Evolutionary conservation across 352 stramenopile species (phyloP).

Genomic region (Phytopythium kandeliae): DNA sequence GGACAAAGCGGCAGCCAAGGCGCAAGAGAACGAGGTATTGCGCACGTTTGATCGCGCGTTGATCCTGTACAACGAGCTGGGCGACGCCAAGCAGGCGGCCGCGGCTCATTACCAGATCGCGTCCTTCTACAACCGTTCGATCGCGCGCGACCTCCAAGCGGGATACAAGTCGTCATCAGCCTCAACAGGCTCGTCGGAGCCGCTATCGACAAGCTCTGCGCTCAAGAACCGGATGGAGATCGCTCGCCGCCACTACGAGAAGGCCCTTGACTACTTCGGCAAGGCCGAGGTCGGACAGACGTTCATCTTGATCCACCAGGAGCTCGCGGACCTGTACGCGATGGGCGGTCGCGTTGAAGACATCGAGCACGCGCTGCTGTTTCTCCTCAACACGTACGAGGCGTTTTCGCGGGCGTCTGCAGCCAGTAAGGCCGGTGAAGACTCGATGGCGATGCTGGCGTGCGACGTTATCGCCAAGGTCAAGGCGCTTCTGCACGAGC

Average conservation of each 20-base stretch:
- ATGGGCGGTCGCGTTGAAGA: conserved; percentile 58
- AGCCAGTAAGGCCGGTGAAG: conserved; percentile 5
- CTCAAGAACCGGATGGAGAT: conserved; percentile 77
- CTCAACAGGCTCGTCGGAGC: conserved; percentile 2
- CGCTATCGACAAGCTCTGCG: conserved; percentile 12
- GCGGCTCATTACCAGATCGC: conserved; percentile 86
- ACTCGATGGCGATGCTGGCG: conserved; percentile 35
- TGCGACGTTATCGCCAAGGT: conserved; percentile 45
- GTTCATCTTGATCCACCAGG: conserved; percentile 80
- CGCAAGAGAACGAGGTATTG: conserved; percentile 35
- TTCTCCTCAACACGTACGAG: conserved; percentile 74
- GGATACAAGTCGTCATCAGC: conserved; percentile 10
- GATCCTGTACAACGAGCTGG: conserved; percentile 67
- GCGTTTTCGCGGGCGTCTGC: conserved; percentile 29
- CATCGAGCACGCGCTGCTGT: conserved; percentile 70
- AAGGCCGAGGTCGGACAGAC: conserved; percentile 59
- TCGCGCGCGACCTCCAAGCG: conserved; percentile 31
- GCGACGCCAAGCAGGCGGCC: conserved; percentile 62
- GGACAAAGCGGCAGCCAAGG: not conserved
- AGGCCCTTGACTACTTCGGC: conserved; percentile 76
- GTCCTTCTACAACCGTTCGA: conserved; percentile 64
- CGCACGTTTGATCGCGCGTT: conserved; percentile 71
- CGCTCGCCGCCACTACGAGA: conserved; percentile 78
- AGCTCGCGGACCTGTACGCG: conserved; percentile 72
- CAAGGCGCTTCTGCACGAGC: conserved; percentile 50